Evolutionary conservation across 176 grass and related monocot species (phyloP).

Genomic region (Stipa capillata): DNA sequence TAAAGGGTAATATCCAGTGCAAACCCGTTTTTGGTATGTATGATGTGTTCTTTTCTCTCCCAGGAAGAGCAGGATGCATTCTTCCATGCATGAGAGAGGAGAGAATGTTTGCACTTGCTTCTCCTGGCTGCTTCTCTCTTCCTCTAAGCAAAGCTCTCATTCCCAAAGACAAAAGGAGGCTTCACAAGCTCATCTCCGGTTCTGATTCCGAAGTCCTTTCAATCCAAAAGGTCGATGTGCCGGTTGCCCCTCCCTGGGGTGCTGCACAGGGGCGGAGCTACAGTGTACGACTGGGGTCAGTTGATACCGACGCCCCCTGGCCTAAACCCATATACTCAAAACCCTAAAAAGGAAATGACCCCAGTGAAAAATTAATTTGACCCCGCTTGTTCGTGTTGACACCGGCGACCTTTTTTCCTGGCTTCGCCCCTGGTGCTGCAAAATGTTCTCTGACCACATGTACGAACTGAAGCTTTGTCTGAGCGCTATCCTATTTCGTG

Average conservation of each 20-base stretch:
- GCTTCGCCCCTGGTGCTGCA: too few relatives aligned
- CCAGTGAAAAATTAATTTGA: too few relatives aligned
- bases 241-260: neutral
- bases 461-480: neutral
- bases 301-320: too few relatives aligned
- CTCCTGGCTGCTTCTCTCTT: neutral
- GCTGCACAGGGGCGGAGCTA: too few relatives aligned
- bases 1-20: neutral
- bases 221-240: neutral
- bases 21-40: neutral
- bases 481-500: fast-evolving
- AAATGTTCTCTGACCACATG: neutral
- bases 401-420: too few relatives aligned
- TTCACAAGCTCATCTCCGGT: neutral
- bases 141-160: neutral
- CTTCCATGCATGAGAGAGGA: neutral
- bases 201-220: conserved; percentile 7
- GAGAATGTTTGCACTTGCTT: neutral
- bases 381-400: too few relatives aligned
- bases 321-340: too few relatives aligned
- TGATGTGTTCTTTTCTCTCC: neutral
- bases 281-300: too few relatives aligned
- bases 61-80: neutral
- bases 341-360: too few relatives aligned
- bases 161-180: neutral